These are phyloP conservation scores for Hortiboletus flavorubellus DNA, from an alignment of 768 basidiomycete species.

Conservation along the genomic window DNA sequence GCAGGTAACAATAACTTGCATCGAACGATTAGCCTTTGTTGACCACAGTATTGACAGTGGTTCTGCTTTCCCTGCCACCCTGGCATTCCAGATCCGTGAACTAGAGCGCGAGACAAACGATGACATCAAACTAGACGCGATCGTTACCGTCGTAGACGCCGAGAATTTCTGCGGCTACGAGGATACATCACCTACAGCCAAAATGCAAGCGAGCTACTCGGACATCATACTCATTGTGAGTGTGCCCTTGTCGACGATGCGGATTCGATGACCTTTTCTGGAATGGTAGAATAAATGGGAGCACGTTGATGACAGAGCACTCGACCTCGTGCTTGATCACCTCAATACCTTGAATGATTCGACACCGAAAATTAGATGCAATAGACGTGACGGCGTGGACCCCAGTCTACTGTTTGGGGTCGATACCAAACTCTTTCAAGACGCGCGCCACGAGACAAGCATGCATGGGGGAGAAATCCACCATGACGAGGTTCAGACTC, in stretches of 20 bases:
- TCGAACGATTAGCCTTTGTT: background rate
- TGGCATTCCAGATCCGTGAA: slow-evolving; percentile 92
- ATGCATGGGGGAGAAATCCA: slow-evolving; percentile 36
- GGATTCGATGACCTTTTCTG: slow-evolving; percentile 4
- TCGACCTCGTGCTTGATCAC: slow-evolving; percentile 84
- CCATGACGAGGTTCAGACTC: slow-evolving; percentile 84
- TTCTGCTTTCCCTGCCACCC: slow-evolving; percentile 92
- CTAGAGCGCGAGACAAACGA: slow-evolving; percentile 74
- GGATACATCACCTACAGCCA: slow-evolving; percentile 87
- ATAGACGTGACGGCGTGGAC: slow-evolving; percentile 62
- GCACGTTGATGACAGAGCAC: slow-evolving; percentile 67
- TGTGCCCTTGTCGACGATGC: slow-evolving; percentile 18
- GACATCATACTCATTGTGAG: slow-evolving; percentile 83
- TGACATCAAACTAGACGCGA: slow-evolving; percentile 82
- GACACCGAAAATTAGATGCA: slow-evolving; percentile 80
- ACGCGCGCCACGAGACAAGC: slow-evolving; percentile 2
- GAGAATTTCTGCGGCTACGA: slow-evolving; percentile 94
- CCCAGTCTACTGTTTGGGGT: slow-evolving; percentile 85
- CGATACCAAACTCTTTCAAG: slow-evolving; percentile 72
- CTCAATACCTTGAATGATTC: slow-evolving; percentile 85
- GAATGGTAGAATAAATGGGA: slow-evolving; percentile 82
- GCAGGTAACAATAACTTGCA: slow-evolving; percentile 56
- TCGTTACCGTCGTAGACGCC: slow-evolving; percentile 87
- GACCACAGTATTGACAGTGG: slow-evolving; percentile 47
- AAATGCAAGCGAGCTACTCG: slow-evolving; percentile 94